Conservation (phyloP, 2,329 filamentous ascomycete species). For the Lecanicillium sp. region DNA sequence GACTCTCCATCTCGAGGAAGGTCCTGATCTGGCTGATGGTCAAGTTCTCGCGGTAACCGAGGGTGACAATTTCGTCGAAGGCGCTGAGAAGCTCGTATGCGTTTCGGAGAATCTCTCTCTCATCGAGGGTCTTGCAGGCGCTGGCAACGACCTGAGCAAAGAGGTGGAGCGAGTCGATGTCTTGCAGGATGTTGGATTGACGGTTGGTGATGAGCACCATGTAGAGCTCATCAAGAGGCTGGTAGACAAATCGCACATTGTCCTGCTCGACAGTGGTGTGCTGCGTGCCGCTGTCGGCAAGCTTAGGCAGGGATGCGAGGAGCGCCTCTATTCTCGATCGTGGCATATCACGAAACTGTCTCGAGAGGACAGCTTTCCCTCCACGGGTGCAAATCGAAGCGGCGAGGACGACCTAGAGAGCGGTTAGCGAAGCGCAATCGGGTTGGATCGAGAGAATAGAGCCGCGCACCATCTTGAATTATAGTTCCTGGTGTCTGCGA, state of each 20-base stretch:
- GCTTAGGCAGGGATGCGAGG: conserved; percentile 94
- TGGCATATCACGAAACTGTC: conserved; percentile 97
- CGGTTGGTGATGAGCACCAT: conserved; percentile 99
- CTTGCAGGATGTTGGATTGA: conserved; percentile 98
- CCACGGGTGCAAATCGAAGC: conserved; percentile 98
- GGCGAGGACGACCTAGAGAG: conserved; percentile 85
- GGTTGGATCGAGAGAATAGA: not conserved
- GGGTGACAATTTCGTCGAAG: conserved; percentile 93
- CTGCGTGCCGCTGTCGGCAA: conserved; percentile 91
- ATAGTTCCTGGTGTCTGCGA: conserved; percentile 18
- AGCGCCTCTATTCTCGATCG: conserved; percentile 94
- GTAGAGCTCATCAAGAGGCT: conserved; percentile 97
- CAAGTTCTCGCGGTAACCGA: conserved; percentile 94
- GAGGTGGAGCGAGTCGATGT: conserved; percentile 96
- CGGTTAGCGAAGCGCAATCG: conserved; percentile 18
- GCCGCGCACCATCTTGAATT: conserved; percentile 34
- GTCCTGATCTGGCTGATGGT: conserved; percentile 98
- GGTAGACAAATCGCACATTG: conserved; percentile 99
- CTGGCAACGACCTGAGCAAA: conserved; percentile 96
- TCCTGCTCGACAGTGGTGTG: conserved; percentile 98
- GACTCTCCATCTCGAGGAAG: conserved; percentile 98
- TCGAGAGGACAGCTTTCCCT: conserved; percentile 95
- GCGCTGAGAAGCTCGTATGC: conserved; percentile 94
- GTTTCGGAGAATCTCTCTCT: conserved; percentile 90
- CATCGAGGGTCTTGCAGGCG: conserved; percentile 92